Base-by-base conservation (phyloP, 495 filamentous ascomycete genomes). In the Penicillium atrosanguineum region DNA sequence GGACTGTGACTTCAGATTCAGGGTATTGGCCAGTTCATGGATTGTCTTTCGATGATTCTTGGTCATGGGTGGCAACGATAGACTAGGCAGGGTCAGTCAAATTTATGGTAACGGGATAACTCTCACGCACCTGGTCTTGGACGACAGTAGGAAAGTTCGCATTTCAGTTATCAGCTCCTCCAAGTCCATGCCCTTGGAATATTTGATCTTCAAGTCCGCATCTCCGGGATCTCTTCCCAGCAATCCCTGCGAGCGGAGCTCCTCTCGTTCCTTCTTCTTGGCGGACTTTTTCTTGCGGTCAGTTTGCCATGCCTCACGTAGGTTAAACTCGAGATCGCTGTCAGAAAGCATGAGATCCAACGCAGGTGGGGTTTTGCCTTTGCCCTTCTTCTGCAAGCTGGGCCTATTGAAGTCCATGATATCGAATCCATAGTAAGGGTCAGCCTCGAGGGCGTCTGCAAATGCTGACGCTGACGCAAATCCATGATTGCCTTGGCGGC, bases 1-100 rank as follows among this genome's bases (percentile, higher is more conserved):
- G 1, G 92, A 96, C 60, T 92, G 87, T 3, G 91, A 95, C 55
- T 89, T 95, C 48, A 97, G 71, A 12, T 79, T 79, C 58, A 96
- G 79, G 15, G 75, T 71, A 57, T 78, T 78, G 5, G 89, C 89
- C 29, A 95, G 59, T 29, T 87, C 77, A 63, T 98, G 94, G 12
- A 96, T 78, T 11, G 80, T 65, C 62, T 87, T 91, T 49, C 94
- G 88, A 29, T 83, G 79, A 3, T 79, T 67, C 56, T 88, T 91
- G 25, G 86, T 83, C 83, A 98, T 93, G 3, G 93, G 90, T 6
- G 94, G 91, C 11, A 98, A 73, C 18, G 86, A 69, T 12, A 92
- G 76, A 46, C 91, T 96, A 57, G 16, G 44, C 16, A 14, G 20
- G 36, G 31, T 16, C n/a, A 21, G 19, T 46, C 38, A 42, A n/a